Conservation (phyloP, 1,284 basidiomycete species). For the Leucoagaricus sp. region DNA sequence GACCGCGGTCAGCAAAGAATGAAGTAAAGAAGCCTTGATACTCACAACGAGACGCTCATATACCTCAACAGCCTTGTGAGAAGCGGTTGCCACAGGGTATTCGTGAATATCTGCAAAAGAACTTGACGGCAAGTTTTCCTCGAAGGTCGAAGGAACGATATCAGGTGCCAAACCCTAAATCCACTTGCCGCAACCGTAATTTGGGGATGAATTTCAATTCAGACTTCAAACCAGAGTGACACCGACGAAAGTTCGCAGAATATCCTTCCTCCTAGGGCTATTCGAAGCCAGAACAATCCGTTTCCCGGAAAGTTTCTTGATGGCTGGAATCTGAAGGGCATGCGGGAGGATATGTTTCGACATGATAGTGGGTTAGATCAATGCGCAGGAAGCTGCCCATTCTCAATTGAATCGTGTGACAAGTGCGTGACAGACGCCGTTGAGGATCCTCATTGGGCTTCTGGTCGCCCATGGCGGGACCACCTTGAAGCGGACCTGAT, state of each 20-base stretch:
- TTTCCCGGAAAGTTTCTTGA: conserved; percentile 71
- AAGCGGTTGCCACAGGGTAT: conserved; percentile 92
- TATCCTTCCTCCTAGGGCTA: conserved; percentile 84
- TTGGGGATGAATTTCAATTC: neutral
- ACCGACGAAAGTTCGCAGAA: conserved; percentile 79
- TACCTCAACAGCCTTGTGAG: conserved; percentile 92
- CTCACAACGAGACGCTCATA: conserved; percentile 83
- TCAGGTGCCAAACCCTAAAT: conserved; percentile 85
- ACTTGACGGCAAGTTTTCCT: conserved; percentile 75
- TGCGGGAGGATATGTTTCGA: conserved; percentile 59
- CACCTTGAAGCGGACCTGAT: neutral
- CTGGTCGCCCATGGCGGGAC: neutral
- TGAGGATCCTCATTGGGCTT: too few relatives aligned
- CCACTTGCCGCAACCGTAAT: conserved; percentile 3
- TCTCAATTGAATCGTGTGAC: neutral
- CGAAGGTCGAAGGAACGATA: conserved; percentile 86
- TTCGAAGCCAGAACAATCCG: conserved; percentile 84
- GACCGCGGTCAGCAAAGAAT: neutral
- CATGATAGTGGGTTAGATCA: neutral
- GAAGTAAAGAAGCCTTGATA: conserved; percentile 13
- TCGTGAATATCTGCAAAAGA: conserved; percentile 83
- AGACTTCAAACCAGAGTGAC: conserved; percentile 12
- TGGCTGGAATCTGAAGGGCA: conserved; percentile 71
- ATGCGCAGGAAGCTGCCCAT: neutral
- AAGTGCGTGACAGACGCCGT: neutral